phyloP scores from a whole-genome alignment of 371 early-diverging fungal genomes.

The Mortierella sp. region DNA sequence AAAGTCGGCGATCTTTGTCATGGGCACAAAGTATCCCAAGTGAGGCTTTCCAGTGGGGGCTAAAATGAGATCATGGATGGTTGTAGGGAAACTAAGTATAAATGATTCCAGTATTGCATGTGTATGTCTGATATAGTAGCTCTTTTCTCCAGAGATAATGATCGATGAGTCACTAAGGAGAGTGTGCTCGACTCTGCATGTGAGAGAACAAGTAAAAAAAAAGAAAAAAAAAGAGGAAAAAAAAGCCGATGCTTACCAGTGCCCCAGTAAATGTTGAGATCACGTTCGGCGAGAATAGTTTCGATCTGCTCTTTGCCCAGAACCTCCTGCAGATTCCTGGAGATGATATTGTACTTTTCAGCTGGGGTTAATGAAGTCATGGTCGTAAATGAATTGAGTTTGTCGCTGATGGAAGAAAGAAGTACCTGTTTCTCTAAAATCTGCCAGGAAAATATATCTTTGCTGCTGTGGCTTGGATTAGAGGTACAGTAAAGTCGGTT shows the following conservation, averaged over 20 bases:
- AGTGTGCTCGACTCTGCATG: neutral
- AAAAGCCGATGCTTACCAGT: constrained; percentile 76
- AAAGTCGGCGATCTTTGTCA: constrained; percentile 99
- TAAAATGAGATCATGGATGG: neutral
- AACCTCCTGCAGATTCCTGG: constrained; percentile 97
- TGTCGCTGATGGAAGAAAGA: neutral
- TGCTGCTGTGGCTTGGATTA: neutral
- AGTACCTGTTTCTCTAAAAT: neutral
- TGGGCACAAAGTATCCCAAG: constrained; percentile 98
- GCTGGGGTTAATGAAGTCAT: constrained; percentile 69
- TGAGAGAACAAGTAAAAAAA: constrained; percentile 33
- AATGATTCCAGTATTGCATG: neutral
- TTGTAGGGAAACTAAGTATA: neutral
- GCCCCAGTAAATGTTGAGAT: constrained; percentile 99
- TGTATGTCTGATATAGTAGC: neutral
- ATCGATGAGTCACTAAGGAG: constrained; percentile 23
- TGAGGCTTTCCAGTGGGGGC: constrained; percentile 99
- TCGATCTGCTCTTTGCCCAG: constrained; percentile 94
- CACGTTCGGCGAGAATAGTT: constrained; percentile 88
- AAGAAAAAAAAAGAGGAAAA: constrained; percentile 67
- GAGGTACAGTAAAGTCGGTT: neutral
- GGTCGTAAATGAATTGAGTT: constrained; percentile 1
- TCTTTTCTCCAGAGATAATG: neutral
- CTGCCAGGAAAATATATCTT: neutral
- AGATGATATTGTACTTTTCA: constrained; percentile 90